phyloP scores from a whole-genome alignment of 345 rosid genomes.

The Hirschfeldia incana region DNA sequence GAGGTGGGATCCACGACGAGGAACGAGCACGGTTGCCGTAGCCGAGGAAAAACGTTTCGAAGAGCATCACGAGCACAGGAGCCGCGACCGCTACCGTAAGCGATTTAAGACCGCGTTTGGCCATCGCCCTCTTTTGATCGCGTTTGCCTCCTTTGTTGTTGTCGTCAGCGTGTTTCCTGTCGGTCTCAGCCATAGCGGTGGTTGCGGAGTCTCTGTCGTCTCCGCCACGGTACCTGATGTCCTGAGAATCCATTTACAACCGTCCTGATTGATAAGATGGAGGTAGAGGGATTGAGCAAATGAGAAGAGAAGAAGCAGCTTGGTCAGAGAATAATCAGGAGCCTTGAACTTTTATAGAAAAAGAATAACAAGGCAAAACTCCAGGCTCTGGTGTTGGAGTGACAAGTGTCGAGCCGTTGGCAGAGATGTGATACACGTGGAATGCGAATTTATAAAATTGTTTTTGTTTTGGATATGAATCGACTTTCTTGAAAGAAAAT shows the following conservation, averaged over 20 bases:
- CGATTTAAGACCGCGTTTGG: slow-evolving; percentile 70
- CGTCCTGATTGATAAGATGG: background rate
- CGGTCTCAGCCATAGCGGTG: slow-evolving; percentile 19
- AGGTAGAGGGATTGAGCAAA: background rate
- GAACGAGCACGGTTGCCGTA: slow-evolving; percentile 36
- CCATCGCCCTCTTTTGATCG: slow-evolving; percentile 56
- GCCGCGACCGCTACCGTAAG: slow-evolving; percentile 57
- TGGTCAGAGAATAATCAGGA: slow-evolving; percentile 25
- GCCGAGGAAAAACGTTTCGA: slow-evolving; percentile 52
- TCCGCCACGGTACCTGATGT: slow-evolving; percentile 52
- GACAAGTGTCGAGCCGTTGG: slow-evolving; percentile 44
- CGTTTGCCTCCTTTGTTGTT: slow-evolving; percentile 29
- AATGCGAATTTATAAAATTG: background rate
- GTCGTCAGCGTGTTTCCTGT: slow-evolving; percentile 23
- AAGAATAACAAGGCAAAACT: slow-evolving; percentile 19
- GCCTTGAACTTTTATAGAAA: background rate
- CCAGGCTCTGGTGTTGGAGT: slow-evolving; percentile 6
- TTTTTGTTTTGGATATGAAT: background rate
- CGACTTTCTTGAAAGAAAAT: background rate
- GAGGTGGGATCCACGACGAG: slow-evolving; percentile 58
- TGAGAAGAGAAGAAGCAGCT: background rate
- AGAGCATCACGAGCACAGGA: slow-evolving; percentile 61
- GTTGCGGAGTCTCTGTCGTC: slow-evolving; percentile 37
- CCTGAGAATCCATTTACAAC: slow-evolving; percentile 58
- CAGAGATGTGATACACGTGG: slow-evolving; percentile 25